Evolutionary conservation across 1,284 basidiomycete genomes (phyloP), one percentile per base, ranked within the genome.

Genomic region (Pseudozyma sp.): DNA sequence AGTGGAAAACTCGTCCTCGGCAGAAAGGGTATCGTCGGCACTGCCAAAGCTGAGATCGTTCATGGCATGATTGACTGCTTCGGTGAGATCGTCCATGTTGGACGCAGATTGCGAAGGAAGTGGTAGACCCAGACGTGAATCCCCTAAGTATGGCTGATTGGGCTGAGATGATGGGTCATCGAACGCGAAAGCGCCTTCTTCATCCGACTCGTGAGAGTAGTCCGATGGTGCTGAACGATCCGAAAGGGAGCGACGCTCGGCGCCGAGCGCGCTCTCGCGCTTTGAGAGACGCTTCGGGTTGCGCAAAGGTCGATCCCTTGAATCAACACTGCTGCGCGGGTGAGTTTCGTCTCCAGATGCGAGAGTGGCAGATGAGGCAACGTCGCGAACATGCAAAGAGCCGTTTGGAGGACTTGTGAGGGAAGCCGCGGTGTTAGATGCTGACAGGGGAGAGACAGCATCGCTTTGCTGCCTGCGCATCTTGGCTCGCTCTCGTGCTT

Each of bases 11-110:
- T 69, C 65, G 12, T 72, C 64, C 12, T 69, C 62, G 3, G 61
- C 60, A 3, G 61, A 69, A 19, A 65, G 36, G 9, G 71, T 71
- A 18, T 74, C 71, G 42, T 65, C 68, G 1, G 47, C 53, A 45
- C 59, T 70, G 38, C 70, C 72, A 35, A 82, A 80, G 53, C 72
- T 80, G 31, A 82, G 67, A 58, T 78, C 72, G 51, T 79, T 70
- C 74, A 82, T 70, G 12, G 77, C 80, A 42, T 54, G 61, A n/a
- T 65, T 58, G 14, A 82, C 77, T 1, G 79, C 77, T 8, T 76
- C 72, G 38, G 79, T 76, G 14, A 82, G 57, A 14, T 80, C 71
- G 16, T 75, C 67, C 61, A 81, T 79, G 40, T 53, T 61, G 19
- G 58, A 39, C n/a, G 65, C 49, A 12, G 43, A 49, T 9, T 44